Evolutionary conservation across 73 alveolate genomes (phyloP).

Genomic region (Paramecium tetraurelia): DNA sequence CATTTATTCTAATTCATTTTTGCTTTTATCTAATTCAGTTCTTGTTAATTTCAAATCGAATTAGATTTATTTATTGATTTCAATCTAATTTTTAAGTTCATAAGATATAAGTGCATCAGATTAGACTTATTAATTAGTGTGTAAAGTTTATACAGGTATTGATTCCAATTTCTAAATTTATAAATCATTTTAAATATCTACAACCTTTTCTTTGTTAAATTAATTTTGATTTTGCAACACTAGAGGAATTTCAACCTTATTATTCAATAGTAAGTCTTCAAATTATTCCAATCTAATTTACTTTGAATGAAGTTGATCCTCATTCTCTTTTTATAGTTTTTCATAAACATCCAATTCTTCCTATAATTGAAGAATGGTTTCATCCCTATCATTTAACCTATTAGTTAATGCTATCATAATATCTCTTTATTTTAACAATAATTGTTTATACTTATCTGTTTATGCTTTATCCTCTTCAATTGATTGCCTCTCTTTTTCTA

Average conservation of each 20-base stretch:
- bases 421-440: conserved; percentile 96
- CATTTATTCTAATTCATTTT: background rate
- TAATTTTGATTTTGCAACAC: background rate
- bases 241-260: background rate
- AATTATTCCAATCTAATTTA: conserved; percentile 15
- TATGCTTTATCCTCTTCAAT: conserved; percentile 96
- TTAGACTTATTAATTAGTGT: background rate
- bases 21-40: background rate
- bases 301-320: conserved; percentile 62
- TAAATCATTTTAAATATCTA: background rate
- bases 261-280: background rate
- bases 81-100: background rate
- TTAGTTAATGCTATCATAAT: conserved; percentile 99
- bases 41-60: background rate
- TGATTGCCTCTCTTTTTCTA: conserved; percentile 91
- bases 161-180: background rate
- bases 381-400: conserved; percentile 99
- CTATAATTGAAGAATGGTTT: conserved; percentile 93
- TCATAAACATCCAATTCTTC: conserved; percentile 96
- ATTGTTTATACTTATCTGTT: conserved; percentile 96
- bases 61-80: background rate
- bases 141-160: background rate
- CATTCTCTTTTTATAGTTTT: conserved; percentile 85
- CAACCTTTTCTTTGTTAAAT: background rate
- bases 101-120: background rate